A percentile compares a stretch with the other conserved stretches of the same genome.
Evolutionary conservation across 2,329 filamentous ascomycete genomes (phyloP).

Genomic region (Calonectria hawksworthii): DNA sequence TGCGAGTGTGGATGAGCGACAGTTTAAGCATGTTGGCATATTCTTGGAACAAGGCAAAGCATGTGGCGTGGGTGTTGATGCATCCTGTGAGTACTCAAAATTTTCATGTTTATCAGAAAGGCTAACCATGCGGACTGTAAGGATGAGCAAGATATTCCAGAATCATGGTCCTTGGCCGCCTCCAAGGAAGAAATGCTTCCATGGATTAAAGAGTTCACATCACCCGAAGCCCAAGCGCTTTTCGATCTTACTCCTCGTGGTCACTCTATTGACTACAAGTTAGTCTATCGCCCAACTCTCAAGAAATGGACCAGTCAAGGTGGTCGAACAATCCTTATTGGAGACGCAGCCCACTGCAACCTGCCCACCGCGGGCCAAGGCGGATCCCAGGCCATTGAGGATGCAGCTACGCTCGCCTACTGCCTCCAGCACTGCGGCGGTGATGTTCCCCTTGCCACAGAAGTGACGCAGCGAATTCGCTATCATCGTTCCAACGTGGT

Average conservation of each 20-base stretch:
- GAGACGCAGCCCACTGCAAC: not conserved
- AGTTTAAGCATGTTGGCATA: slow-evolving; percentile 19
- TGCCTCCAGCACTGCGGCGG: not conserved
- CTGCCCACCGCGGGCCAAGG: not conserved
- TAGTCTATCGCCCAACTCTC: not conserved
- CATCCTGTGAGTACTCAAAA: not conserved
- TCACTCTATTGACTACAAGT: not conserved
- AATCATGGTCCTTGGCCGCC: not conserved
- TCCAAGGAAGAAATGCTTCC: not conserved
- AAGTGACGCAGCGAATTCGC: not conserved
- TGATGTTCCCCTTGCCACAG: not conserved
- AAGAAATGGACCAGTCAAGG: not conserved
- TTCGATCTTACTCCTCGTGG: not conserved
- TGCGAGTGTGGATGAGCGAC: slow-evolving; percentile 22
- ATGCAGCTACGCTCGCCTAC: not conserved
- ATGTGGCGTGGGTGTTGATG: slow-evolving; percentile 22
- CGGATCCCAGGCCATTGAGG: not conserved
- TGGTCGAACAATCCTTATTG: not conserved
- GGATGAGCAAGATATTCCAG: not conserved
- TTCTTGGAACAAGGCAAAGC: slow-evolving; percentile 18
- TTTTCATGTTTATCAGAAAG: not conserved
- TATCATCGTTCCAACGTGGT: not conserved
- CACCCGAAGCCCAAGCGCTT: not conserved
- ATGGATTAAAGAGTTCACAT: not conserved
- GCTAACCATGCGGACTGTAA: not conserved